These are phyloP conservation scores for Oryza meridionalis DNA, from an alignment of 176 grass and related monocot species.

Conservation along the genomic window DNA sequence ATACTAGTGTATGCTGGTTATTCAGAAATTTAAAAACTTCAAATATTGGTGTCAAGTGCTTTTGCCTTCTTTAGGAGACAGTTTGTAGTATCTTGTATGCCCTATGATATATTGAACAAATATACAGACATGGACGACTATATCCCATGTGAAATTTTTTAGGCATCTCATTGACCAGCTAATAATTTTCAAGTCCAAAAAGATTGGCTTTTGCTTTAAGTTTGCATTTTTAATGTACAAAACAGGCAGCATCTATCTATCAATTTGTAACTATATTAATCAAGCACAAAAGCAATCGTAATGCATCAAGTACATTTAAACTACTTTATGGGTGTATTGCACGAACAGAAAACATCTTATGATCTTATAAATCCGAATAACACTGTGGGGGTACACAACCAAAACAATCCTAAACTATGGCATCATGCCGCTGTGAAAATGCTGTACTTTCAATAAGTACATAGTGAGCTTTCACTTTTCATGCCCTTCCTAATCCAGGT, in stretches of 20 bases:
- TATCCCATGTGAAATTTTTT: neutral
- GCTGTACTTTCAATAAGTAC: neutral
- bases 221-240: neutral
- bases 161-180: neutral
- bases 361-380: neutral
- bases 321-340: neutral
- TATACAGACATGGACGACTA: neutral
- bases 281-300: neutral
- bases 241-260: no score
- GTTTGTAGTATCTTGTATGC: neutral
- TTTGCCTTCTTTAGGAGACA: neutral
- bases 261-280: no score
- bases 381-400: no score
- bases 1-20: neutral
- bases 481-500: no score
- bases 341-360: neutral
- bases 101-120: neutral
- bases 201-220: neutral
- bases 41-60: neutral
- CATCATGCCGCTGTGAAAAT: no score
- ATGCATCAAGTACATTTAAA: neutral
- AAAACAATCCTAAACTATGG: no score
- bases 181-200: neutral
- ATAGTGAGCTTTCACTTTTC: neutral
- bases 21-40: conserved; percentile 1